Percentiles rank a stretch among this genome's conserved stretches.
These are phyloP conservation scores for Jatropha podagrica DNA, from an alignment of 441 rosid species.

Conservation along the genomic window DNA sequence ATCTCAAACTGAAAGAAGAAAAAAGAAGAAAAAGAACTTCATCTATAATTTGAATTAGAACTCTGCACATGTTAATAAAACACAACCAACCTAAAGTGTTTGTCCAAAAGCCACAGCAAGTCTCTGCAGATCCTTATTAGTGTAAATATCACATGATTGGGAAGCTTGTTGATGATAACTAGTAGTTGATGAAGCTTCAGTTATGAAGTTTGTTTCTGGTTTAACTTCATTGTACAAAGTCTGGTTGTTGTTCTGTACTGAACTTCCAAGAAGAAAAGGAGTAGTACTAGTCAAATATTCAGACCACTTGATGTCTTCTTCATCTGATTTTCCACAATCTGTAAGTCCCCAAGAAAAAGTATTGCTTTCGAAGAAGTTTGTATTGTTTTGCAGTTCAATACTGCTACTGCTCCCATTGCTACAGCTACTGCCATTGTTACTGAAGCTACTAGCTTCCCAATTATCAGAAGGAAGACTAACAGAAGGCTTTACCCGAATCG, in stretches of 20 bases:
- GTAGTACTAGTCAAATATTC: constrained; percentile 47
- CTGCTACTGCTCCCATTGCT: constrained; percentile 34
- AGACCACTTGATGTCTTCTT: constrained; percentile 58
- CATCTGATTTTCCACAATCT: constrained; percentile 35
- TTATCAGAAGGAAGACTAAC: constrained; percentile 43
- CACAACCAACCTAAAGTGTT: constrained; percentile 36
- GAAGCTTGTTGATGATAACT: constrained; percentile 40
- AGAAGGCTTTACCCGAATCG: constrained; percentile 47
- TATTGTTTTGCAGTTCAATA: constrained; percentile 39
- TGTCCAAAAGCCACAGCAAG: constrained; percentile 61
- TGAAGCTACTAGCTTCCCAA: constrained; percentile 44
- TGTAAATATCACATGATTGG: constrained; percentile 36
- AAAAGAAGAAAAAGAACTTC: not conserved
- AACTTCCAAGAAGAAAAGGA: constrained; percentile 48
- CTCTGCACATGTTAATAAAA: constrained; percentile 31
- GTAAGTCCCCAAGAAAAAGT: constrained; percentile 51
- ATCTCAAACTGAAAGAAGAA: not conserved
- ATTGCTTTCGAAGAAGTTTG: constrained; percentile 37
- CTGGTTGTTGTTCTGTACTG: constrained; percentile 44
- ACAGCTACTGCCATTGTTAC: constrained; percentile 19
- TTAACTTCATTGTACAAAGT: constrained; percentile 38
- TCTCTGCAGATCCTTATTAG: constrained; percentile 55
- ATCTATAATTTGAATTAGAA: constrained; percentile 17
- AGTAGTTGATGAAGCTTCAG: constrained; percentile 34
- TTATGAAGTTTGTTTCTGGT: constrained; percentile 42